phyloP scores from a whole-genome alignment of 1,284 basidiomycete species.

The Ganoderma sinense region DNA sequence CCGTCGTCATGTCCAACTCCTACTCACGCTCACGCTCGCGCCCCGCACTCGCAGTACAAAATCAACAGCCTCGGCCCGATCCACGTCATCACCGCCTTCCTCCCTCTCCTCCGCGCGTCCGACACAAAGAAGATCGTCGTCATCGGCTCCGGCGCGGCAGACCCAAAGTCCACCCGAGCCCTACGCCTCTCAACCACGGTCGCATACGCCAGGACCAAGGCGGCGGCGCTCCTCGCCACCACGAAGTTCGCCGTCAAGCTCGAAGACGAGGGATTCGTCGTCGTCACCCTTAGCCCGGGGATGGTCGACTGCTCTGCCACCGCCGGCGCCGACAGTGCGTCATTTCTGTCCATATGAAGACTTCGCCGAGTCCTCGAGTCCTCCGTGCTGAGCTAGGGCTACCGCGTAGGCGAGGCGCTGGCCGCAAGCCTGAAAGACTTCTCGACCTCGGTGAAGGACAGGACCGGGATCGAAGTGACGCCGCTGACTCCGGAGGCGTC shows the following conservation, averaged over 20 bases:
- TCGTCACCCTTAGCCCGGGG: constrained; percentile 47
- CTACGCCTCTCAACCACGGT: constrained; percentile 11
- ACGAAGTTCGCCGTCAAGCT: constrained; percentile 47
- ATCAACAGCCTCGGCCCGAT: too few relatives aligned
- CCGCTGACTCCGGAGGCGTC: not conserved
- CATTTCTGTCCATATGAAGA: not conserved
- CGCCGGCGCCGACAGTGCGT: not conserved
- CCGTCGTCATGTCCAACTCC: too few relatives aligned
- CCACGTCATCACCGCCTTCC: too few relatives aligned
- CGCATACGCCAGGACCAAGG: constrained; percentile 47
- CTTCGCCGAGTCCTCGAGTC: too few relatives aligned
- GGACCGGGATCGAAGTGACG: not conserved
- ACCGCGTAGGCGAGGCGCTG: not conserved
- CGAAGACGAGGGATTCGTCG: constrained; percentile 45
- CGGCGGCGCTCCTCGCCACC: constrained; percentile 47
- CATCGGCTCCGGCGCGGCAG: constrained; percentile 8
- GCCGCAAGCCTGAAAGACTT: not conserved
- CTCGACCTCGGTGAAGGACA: not conserved
- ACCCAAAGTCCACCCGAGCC: constrained; percentile 37
- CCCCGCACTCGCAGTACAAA: too few relatives aligned
- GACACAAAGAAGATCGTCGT: too few relatives aligned
- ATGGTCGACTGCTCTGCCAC: constrained; percentile 40
- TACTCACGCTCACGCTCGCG: too few relatives aligned
- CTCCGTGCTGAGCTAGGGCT: not conserved
- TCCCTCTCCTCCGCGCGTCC: too few relatives aligned